phyloP scores from a whole-genome alignment of 768 basidiomycete species.

The Termitomyces heimii region DNA sequence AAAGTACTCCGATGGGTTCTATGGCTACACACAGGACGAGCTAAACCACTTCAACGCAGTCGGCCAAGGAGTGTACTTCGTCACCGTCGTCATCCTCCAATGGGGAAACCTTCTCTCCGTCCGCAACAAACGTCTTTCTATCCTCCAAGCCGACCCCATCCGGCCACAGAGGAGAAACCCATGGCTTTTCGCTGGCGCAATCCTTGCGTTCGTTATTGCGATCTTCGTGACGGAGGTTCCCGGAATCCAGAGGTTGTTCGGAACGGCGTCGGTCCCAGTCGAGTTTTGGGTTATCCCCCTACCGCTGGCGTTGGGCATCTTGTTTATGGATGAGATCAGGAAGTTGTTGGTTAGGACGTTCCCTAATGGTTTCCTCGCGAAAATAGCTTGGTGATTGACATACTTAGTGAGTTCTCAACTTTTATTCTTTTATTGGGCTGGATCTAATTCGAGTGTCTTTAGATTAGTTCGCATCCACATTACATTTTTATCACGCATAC shows the following conservation, averaged over 20 bases:
- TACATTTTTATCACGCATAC: background rate
- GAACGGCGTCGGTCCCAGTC: slow-evolving; percentile 35
- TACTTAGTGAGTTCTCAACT: background rate
- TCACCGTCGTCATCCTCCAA: slow-evolving; percentile 42
- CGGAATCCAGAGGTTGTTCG: slow-evolving; percentile 36
- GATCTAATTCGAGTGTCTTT: background rate
- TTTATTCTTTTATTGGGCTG: background rate
- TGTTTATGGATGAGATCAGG: slow-evolving; percentile 36
- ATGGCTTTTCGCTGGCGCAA: slow-evolving; percentile 15
- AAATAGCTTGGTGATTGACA: slow-evolving; percentile 12
- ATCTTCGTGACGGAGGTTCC: slow-evolving; percentile 38
- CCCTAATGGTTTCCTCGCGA: slow-evolving; percentile 14
- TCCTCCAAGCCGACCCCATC: slow-evolving; percentile 36
- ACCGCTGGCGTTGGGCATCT: slow-evolving; percentile 32
- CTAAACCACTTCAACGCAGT: slow-evolving; percentile 29
- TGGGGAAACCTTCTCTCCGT: slow-evolving; percentile 36
- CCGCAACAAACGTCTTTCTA: slow-evolving; percentile 37
- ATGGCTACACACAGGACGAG: slow-evolving; percentile 24
- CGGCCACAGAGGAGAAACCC: slow-evolving; percentile 37
- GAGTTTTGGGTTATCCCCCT: slow-evolving; percentile 47
- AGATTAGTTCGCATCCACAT: background rate
- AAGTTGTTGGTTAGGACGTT: slow-evolving; percentile 31
- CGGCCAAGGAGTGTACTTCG: slow-evolving; percentile 31
- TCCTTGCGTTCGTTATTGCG: slow-evolving; percentile 27
- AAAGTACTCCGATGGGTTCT: slow-evolving; percentile 30